Percentiles rank a stretch among this genome's conserved stretches.
phyloP scores from a whole-genome alignment of 495 filamentous ascomycete species.

The Neurospora africana region DNA sequence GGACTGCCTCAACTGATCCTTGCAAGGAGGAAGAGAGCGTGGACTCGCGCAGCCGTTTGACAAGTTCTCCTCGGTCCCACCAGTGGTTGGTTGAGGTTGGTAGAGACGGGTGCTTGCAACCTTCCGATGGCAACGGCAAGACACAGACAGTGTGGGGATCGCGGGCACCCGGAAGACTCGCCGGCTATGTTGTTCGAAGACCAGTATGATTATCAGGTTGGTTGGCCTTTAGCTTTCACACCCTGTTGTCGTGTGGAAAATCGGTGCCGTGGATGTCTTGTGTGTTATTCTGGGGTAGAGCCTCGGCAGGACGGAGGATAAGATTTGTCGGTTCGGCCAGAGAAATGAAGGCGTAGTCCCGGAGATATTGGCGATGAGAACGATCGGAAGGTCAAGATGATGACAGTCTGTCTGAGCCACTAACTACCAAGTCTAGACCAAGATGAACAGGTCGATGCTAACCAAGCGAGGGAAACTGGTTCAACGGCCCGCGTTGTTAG shows the following conservation, averaged over 20 bases:
- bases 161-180: neutral
- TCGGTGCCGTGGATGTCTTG: neutral
- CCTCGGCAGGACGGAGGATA: neutral
- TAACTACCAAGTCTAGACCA: neutral
- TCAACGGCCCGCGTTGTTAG: neutral
- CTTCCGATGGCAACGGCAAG: neutral
- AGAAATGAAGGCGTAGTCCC: neutral
- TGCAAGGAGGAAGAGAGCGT: neutral
- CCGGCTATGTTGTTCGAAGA: neutral
- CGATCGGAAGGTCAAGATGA: neutral
- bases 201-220: neutral
- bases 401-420: neutral
- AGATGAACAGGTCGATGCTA: neutral
- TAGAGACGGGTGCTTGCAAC: neutral
- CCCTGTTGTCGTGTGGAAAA: neutral
- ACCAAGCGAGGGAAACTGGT: neutral
- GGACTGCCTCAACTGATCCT: neutral
- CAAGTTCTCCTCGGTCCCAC: neutral
- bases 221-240: neutral
- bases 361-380: neutral
- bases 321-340: neutral
- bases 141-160: neutral
- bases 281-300: neutral
- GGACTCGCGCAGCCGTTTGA: neutral
- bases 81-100: neutral